These are phyloP conservation scores for Sclerotinia sclerotiorum DNA, from an alignment of 2,329 filamentous ascomycete species.

Conservation along the genomic window DNA sequence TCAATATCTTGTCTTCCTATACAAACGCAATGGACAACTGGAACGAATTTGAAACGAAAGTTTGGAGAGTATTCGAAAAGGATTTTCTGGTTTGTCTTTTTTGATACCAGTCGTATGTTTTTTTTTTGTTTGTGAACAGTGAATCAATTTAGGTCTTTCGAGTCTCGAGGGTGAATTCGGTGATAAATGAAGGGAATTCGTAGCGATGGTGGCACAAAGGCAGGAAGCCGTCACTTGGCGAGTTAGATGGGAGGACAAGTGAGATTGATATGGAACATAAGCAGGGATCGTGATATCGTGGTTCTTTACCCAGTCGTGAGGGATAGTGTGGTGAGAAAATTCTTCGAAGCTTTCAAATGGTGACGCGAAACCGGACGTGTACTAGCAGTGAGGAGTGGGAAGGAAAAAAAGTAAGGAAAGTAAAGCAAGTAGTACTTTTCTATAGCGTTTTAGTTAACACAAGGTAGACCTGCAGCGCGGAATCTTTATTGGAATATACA, in stretches of 20 bases:
- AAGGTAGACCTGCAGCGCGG: conserved; percentile 1
- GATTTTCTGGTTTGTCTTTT: background rate
- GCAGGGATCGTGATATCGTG: conserved; percentile 17
- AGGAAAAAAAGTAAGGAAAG: conserved; percentile 2
- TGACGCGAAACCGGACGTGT: conserved; percentile 8
- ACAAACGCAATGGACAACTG: background rate
- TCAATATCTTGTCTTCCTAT: background rate
- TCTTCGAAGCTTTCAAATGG: background rate
- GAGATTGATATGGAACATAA: conserved; percentile 23
- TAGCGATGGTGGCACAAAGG: conserved; percentile 15
- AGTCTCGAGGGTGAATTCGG: conserved; percentile 14
- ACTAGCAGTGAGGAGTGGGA: background rate
- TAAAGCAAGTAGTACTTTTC: conserved; percentile 2
- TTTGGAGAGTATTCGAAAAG: background rate
- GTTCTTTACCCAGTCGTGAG: conserved; percentile 1
- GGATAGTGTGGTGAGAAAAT: conserved; percentile 9
- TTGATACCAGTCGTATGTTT: conserved; percentile 11
- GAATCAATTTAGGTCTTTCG: conserved; percentile 15
- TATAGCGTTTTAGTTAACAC: background rate
- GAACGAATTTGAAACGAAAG: background rate
- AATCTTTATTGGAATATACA: conserved; percentile 1
- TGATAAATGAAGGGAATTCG: conserved; percentile 7
- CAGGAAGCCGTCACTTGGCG: conserved; percentile 26
- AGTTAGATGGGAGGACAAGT: conserved; percentile 21
- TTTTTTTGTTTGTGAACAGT: conserved; percentile 8